Conservation (phyloP, 768 basidiomycete genomes). For the Mrakia blollopis region DNA sequence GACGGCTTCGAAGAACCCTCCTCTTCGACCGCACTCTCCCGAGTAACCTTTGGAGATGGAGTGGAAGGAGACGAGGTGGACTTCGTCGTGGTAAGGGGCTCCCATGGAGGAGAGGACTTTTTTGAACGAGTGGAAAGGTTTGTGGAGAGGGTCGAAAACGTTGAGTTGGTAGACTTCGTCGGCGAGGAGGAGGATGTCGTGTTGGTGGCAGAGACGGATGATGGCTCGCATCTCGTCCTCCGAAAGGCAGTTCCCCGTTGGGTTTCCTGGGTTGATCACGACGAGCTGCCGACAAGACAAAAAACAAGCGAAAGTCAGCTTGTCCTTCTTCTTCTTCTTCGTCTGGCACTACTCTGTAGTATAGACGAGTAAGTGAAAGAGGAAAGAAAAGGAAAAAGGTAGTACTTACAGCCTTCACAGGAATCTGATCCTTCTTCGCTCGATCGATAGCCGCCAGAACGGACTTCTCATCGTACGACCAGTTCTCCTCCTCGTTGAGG, state of each 20-base stretch:
- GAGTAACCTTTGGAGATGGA: constrained; percentile 93
- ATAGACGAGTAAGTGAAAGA: too few species aligned
- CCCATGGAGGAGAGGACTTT: constrained; percentile 65
- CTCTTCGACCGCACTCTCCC: constrained; percentile 95
- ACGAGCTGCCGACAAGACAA: constrained; percentile 53
- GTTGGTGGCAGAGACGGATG: constrained; percentile 75
- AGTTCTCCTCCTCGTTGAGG: constrained; percentile 72
- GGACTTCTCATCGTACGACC: constrained; percentile 70
- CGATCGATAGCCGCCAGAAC: constrained; percentile 64
- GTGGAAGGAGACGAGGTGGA: constrained; percentile 87
- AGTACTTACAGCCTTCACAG: constrained; percentile 57
- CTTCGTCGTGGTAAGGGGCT: constrained; percentile 50
- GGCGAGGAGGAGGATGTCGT: constrained; percentile 81
- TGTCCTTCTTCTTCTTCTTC: not conserved
- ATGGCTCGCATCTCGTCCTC: constrained; percentile 65
- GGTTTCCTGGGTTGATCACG: constrained; percentile 98
- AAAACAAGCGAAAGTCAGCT: not conserved
- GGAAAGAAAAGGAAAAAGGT: not conserved
- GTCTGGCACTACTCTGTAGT: too few species aligned
- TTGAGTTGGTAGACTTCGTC: constrained; percentile 99
- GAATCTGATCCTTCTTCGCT: constrained; percentile 58
- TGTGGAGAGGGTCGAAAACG: constrained; percentile 60
- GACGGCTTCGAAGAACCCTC: constrained; percentile 89
- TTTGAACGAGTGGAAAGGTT: constrained; percentile 91
- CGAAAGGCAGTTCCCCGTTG: constrained; percentile 81